Evolutionary conservation across 1,284 basidiomycete species (phyloP).

Genomic region (Salmacisia buchloeana): DNA sequence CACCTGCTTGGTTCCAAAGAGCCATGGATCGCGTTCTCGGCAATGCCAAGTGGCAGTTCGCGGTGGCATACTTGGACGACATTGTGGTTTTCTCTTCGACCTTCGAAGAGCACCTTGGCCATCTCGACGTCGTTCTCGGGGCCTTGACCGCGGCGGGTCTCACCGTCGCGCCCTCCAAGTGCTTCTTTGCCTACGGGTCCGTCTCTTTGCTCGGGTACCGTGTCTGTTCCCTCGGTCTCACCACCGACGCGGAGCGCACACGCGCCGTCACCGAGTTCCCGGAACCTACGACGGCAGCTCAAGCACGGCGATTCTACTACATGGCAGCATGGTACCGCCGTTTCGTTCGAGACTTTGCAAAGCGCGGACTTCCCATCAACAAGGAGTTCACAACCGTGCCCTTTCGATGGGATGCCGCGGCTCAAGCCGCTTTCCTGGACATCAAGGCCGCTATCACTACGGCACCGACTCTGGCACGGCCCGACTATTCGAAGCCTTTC

Average conservation of each 20-base stretch:
- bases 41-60: constrained; percentile 53
- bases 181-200: not conserved
- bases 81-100: constrained; percentile 44
- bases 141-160: not conserved
- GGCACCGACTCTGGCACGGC: not conserved
- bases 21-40: constrained; percentile 53
- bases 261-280: not conserved
- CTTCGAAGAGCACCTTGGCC: not conserved
- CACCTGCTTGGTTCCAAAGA: constrained; percentile 53
- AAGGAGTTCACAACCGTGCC: not conserved
- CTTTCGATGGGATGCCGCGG: not conserved
- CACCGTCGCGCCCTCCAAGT: not conserved
- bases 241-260: not conserved
- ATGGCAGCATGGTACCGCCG: not conserved
- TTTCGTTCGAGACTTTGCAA: not conserved
- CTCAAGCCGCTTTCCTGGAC: not conserved
- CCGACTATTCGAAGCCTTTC: constrained; percentile 17
- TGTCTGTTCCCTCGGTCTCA: not conserved
- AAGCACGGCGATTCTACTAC: not conserved
- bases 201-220: not conserved
- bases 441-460: not conserved
- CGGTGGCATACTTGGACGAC: constrained; percentile 57
- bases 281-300: not conserved
- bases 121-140: not conserved
- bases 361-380: not conserved